Conservation (phyloP, 2,329 filamentous ascomycete genomes). For the Aspergillus carbonarius region DNA sequence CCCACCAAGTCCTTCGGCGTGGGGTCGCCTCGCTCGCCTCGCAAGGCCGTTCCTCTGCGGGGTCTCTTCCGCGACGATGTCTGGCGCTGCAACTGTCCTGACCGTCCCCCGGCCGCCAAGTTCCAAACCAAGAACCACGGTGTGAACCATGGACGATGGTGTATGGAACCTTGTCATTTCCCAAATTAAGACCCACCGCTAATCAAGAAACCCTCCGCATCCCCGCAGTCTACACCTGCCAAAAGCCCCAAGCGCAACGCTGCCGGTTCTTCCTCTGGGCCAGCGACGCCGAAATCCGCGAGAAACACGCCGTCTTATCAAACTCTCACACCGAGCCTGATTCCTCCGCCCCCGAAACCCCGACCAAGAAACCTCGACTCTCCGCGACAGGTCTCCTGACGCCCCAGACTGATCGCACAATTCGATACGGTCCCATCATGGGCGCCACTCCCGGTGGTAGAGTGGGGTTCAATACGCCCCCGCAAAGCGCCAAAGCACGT, state of each 20-base stretch:
- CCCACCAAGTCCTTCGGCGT: slow-evolving; percentile 19
- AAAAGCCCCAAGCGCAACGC: slow-evolving; percentile 47
- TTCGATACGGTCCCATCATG: neutral
- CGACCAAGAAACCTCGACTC: slow-evolving; percentile 14
- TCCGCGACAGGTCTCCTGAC: slow-evolving; percentile 31
- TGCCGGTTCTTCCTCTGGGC: slow-evolving; percentile 65
- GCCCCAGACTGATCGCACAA: slow-evolving; percentile 30
- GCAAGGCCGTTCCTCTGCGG: slow-evolving; percentile 24
- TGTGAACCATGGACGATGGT: slow-evolving; percentile 57
- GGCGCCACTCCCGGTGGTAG: too few species aligned
- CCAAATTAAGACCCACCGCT: neutral
- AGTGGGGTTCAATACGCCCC: slow-evolving; percentile 14
- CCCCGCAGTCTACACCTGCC: slow-evolving; percentile 57
- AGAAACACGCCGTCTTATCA: slow-evolving; percentile 50
- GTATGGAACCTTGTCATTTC: slow-evolving; percentile 30
- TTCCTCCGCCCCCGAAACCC: slow-evolving; percentile 23
- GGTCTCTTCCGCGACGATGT: slow-evolving; percentile 45
- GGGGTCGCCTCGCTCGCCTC: slow-evolving; percentile 17
- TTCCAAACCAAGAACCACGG: slow-evolving; percentile 59
- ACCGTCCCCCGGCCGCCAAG: slow-evolving; percentile 53
- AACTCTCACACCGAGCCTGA: slow-evolving; percentile 50
- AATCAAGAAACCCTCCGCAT: neutral
- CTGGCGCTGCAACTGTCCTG: slow-evolving; percentile 59
- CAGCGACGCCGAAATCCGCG: slow-evolving; percentile 56
- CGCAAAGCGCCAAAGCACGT: slow-evolving; percentile 28